Base-by-base conservation (phyloP, 164 flowering plant species). In the Macadamia tetraphylla region DNA sequence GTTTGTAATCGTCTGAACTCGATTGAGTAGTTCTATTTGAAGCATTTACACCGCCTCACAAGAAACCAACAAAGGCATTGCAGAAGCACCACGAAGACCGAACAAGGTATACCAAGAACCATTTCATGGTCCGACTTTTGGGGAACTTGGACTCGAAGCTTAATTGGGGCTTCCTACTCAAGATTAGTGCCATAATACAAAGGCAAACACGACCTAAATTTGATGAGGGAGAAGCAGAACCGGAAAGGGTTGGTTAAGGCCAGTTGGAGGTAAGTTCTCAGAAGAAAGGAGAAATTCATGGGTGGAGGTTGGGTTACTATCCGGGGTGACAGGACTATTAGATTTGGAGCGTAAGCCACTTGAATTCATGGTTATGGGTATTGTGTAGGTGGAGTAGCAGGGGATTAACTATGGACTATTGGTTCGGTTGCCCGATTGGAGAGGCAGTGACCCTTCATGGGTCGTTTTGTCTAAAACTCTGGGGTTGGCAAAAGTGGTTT, bases 121-220 rank as follows among this genome's bases (percentile, higher is more conserved):
- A 67, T 61, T n/a, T 63, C 66, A 44, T 72, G 18, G 40, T 70
- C 73, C 29, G 77, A 58, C 30, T 60, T 60, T 58, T 66, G 75
- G 17, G 77, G 69, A 35, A 63, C 29, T 23, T 23, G 23, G 23
- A 23, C 23, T 23, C 0, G 23, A 23, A 23, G 23, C 23, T 23
- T 23, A 23, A 23, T 23, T 23, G 23, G 23, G 0, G 23, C 23
- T 23, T 23, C 23, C 23, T 23, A 23, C 23, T 23, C 23, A 23
- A 23, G 23, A 9, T 64, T 72, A 63, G 74, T 64, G 68, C 84
- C 82, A 72, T 81, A 86, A 70, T 84, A 85, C 79, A 89, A 75
- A 97, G 94, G 75, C 83, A 87, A 53, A 84, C 85, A 1, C 78
- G 73, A 63, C 90, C 86, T 44, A 73, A 29, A 42, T 74, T 78